Evolutionary conservation across 2,329 filamentous ascomycete species (phyloP), one percentile per base, ranked within the genome.

Genomic region (Fusarium marasasianum): DNA sequence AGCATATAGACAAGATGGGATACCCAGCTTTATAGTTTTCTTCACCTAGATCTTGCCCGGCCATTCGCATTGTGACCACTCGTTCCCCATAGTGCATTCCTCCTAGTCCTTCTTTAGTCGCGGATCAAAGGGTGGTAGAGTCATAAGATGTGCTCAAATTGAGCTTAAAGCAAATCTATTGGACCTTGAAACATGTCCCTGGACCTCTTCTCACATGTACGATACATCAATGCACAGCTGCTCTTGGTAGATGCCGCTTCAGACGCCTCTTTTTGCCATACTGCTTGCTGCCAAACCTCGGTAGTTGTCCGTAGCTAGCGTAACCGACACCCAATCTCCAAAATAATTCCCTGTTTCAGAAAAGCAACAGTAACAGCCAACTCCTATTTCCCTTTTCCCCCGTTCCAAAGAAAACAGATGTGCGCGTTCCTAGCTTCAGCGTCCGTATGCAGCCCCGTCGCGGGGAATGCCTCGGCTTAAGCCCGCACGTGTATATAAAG

Each of bases 11-110:
- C 63, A 71, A 69, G 66, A 77, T 71, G 68, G 76, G 76, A 68
- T 77, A 69, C 63, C 71, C 56, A 67, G 73, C 75, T 78, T 78
- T 78, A 78, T 78, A 78, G 75, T 78, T 78, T 76, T 76, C 55
- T 43, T 48, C 57, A 60, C 40, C 35, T 55, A 41, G 43, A 37
- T 60, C 54, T 40, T 33, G 48, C 64, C 57, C 33, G 35, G 50
- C 48, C 43, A n/a, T 53, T 67, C 29, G 60, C 55, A 40, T 53
- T 57, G 63, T 67, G 61, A 73, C 54, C 68, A 51, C 62, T 56
- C 70, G 66, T 60, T 72, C 54, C 50, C 63, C 54, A 47, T 64
- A 53, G 45, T 68, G 54, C 66, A 50, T 63, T 63, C 24, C 69
- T 68, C 57, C 40, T 72, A 74, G 65, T 63, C 20, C 62, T 58